These are phyloP conservation scores for Penicillium coffeae DNA, from an alignment of 495 filamentous ascomycete species.

Conservation along the genomic window DNA sequence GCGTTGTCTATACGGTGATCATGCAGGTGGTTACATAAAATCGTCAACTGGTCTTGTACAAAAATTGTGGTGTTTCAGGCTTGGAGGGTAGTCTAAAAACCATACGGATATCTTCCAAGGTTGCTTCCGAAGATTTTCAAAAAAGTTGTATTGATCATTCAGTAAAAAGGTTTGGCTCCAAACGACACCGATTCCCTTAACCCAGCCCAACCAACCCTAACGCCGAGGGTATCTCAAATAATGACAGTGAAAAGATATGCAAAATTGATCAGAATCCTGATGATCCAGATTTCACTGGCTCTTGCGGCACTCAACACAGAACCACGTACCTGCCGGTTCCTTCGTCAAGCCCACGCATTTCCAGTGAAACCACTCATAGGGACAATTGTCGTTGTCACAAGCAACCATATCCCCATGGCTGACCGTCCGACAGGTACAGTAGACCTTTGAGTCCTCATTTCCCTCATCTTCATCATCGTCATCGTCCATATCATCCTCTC, in stretches of 20 bases:
- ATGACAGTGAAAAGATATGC: slow-evolving; percentile 9
- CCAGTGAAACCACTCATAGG: slow-evolving; percentile 99
- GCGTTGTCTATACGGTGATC: too few relatives aligned
- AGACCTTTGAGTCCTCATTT: slow-evolving; percentile 81
- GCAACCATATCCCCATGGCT: slow-evolving; percentile 98
- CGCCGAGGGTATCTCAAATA: slow-evolving; percentile 20
- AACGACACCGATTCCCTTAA: too few relatives aligned
- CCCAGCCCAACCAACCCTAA: slow-evolving; percentile 5
- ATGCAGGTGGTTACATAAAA: too few relatives aligned
- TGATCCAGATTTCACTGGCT: slow-evolving; percentile 55
- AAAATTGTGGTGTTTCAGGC: too few relatives aligned
- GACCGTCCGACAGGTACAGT: slow-evolving; percentile 88
- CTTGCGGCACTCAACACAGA: slow-evolving; percentile 75
- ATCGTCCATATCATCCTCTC: slow-evolving; percentile 58
- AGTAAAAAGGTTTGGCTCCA: too few relatives aligned
- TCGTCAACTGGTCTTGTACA: too few relatives aligned
- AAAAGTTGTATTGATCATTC: too few relatives aligned
- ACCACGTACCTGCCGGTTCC: slow-evolving; percentile 90
- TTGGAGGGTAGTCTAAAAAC: too few relatives aligned
- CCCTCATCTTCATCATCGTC: slow-evolving; percentile 79
- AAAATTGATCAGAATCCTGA: too few relatives aligned
- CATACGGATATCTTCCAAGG: too few relatives aligned
- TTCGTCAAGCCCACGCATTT: slow-evolving; percentile 83
- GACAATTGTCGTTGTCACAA: slow-evolving; percentile 90
- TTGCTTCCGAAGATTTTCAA: too few relatives aligned